These are phyloP conservation scores for Mortierella alpina DNA, from an alignment of 192 early-diverging fungal species.

Conservation along the genomic window DNA sequence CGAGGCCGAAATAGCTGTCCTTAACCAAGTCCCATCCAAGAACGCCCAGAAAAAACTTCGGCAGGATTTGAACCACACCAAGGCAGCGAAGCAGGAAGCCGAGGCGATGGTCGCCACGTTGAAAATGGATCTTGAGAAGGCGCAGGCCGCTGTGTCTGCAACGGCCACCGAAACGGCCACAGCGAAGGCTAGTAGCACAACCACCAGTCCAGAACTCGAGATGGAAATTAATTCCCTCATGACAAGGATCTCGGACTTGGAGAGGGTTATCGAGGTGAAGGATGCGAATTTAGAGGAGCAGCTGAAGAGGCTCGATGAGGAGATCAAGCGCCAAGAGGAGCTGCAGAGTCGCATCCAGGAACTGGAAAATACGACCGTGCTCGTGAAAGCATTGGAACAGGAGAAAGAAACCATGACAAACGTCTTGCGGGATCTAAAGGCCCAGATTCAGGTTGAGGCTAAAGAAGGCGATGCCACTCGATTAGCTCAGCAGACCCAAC, in stretches of 20 bases:
- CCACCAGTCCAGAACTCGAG: background rate
- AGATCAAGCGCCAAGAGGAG: conserved; percentile 13
- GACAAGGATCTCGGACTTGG: conserved; percentile 14
- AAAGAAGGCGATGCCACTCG: conserved; percentile 1
- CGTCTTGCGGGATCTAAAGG: conserved; percentile 9
- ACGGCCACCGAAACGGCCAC: background rate
- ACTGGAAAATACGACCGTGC: conserved; percentile 16
- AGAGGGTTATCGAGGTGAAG: conserved; percentile 22
- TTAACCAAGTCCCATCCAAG: conserved; percentile 40
- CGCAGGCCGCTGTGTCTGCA: background rate
- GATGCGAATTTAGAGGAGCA: conserved; percentile 10
- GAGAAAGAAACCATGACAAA: conserved; percentile 18
- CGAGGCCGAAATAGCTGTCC: conserved; percentile 28
- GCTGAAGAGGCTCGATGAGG: conserved; percentile 12
- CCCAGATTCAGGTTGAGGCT: background rate
- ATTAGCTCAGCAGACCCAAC: background rate
- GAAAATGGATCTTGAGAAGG: conserved; percentile 37
- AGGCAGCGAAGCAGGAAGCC: conserved; percentile 46
- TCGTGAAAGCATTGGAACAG: conserved; percentile 2
- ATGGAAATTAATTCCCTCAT: conserved; percentile 12
- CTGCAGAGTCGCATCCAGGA: conserved; percentile 22
- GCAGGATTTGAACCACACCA: conserved; percentile 47
- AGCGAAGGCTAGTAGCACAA: background rate
- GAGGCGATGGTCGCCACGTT: conserved; percentile 30
- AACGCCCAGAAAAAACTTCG: conserved; percentile 49